Conservation (phyloP, 208 protist species). For the Vickermania spadyakhi region DNA sequence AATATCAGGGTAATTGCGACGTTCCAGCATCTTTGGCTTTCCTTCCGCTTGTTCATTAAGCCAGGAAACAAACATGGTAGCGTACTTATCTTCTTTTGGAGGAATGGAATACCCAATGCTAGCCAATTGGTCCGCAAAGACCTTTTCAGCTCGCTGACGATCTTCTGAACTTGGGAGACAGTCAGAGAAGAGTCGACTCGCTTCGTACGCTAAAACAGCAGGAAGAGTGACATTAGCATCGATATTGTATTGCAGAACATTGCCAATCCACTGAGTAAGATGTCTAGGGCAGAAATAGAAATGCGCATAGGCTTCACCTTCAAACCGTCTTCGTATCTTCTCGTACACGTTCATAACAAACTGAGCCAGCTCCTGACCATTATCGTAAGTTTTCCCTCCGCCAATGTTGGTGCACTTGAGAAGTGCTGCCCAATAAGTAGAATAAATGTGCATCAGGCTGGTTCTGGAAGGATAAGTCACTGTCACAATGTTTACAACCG, state of each 20-base stretch:
- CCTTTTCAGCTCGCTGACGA: constrained; percentile 48
- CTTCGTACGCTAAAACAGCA: constrained; percentile 91
- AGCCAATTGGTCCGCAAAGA: constrained; percentile 73
- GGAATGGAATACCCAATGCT: constrained; percentile 77
- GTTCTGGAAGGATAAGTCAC: constrained; percentile 88
- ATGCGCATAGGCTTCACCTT: constrained; percentile 91
- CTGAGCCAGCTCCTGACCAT: constrained; percentile 73
- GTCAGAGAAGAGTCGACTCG: constrained; percentile 90
- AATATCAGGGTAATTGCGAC: constrained; percentile 63
- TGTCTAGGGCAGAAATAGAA: constrained; percentile 95
- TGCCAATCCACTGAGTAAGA: constrained; percentile 90
- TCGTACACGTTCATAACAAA: constrained; percentile 94
- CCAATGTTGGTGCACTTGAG: constrained; percentile 43
- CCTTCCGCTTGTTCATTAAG: constrained; percentile 19
- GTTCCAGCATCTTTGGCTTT: constrained; percentile 29
- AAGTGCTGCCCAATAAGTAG: constrained; percentile 77
- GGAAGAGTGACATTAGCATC: constrained; percentile 81
- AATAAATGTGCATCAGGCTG: constrained; percentile 90
- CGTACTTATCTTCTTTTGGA: constrained; percentile 52
- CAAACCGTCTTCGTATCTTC: constrained; percentile 81
- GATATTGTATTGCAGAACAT: constrained; percentile 90
- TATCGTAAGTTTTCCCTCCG: constrained; percentile 58
- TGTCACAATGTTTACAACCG: constrained; percentile 86
- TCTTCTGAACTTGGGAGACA: constrained; percentile 82
- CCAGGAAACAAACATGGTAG: constrained; percentile 87